Evolutionary conservation across 1,284 basidiomycete species (phyloP).

Genomic region (Polyporus tsugae): DNA sequence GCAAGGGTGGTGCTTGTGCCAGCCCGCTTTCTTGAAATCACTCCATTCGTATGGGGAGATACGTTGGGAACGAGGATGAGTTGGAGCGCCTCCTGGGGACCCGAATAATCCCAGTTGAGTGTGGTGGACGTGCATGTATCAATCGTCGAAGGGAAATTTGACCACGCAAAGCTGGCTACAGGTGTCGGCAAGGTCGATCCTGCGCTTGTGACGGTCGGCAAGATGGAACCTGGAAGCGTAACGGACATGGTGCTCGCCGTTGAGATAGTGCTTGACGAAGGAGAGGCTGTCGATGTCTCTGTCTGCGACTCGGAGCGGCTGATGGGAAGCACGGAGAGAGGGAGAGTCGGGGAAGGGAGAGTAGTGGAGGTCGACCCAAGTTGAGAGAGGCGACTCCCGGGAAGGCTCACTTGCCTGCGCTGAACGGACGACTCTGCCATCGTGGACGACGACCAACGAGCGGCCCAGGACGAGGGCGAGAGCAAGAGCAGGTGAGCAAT

Average conservation of each 20-base stretch:
- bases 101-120: neutral
- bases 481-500: slow-evolving; percentile 3
- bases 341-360: neutral
- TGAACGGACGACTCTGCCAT: slow-evolving; percentile 19
- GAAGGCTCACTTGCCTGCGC: slow-evolving; percentile 24
- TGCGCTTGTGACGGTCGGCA: slow-evolving; percentile 18
- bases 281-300: neutral
- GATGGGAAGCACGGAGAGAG: neutral
- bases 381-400: slow-evolving; percentile 12
- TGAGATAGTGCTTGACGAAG: neutral
- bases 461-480: slow-evolving; percentile 7
- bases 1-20: neutral
- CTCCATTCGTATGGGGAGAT: neutral
- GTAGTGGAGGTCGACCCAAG: neutral
- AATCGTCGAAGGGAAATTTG: neutral
- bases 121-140: neutral
- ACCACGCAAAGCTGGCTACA: neutral
- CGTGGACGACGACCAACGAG: neutral
- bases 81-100: neutral
- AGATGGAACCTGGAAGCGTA: neutral
- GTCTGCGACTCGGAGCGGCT: neutral
- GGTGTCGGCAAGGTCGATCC: neutral
- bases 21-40: neutral
- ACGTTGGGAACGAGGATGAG: neutral
- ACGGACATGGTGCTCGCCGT: neutral